Percentiles rank a stretch among this genome's conserved stretches.
Conservation (phyloP, 176 grass and related monocot species). For the Triticum aestivum region IWGSC_CS_RefSeq_v2.1 NC_057812.1:401674794-401675293, state of each 20-base stretch:
- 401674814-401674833: constrained; percentile 44
- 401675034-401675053: constrained; percentile 47
- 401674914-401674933: constrained; percentile 45
- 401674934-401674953: constrained; percentile 66
- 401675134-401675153: constrained; percentile 76
- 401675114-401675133: constrained; percentile 52
- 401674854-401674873: constrained; percentile 48
- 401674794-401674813: constrained; percentile 77
- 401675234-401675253: constrained; percentile 53
- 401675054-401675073: constrained; percentile 44
- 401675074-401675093: constrained; percentile 87
- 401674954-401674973: constrained; percentile 60
- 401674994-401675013: constrained; percentile 71
- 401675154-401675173: constrained; percentile 66
- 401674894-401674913: constrained; percentile 73
- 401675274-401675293: constrained; percentile 91
- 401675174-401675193: constrained; percentile 42
- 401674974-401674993: constrained; percentile 82
- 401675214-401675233: constrained; percentile 54
- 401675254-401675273: constrained; percentile 54
- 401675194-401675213: constrained; percentile 65
- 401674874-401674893: constrained; percentile 63
- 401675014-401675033: constrained; percentile 49
- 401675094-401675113: constrained; percentile 77
- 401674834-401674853: constrained; percentile 50